Percentiles rank a stretch among this genome's conserved stretches.
Conservation (phyloP, 2,329 filamentous ascomycete species). For the Epicoccum sorghinum region DNA sequence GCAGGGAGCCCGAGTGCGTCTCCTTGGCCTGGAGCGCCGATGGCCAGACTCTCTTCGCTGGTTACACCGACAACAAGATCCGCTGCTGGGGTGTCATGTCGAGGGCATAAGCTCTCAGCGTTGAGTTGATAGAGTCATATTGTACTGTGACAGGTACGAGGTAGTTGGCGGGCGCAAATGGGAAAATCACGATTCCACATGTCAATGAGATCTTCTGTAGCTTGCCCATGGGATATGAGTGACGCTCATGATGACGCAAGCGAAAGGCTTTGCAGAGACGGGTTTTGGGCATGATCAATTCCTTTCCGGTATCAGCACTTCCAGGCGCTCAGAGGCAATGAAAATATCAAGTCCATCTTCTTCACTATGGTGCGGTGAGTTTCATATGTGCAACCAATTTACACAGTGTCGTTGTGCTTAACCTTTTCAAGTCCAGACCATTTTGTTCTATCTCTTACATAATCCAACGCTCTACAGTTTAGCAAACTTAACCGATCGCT, state of each 20-base stretch:
- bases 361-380: slow-evolving; percentile 1
- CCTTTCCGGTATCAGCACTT: slow-evolving; percentile 50
- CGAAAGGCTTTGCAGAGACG: slow-evolving; percentile 25
- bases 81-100: slow-evolving; percentile 52
- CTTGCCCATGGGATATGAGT: slow-evolving; percentile 47
- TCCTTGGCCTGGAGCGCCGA: slow-evolving; percentile 97
- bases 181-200: slow-evolving; percentile 48
- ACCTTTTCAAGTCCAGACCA: neutral
- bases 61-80: slow-evolving; percentile 96
- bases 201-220: slow-evolving; percentile 39
- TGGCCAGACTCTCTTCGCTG: slow-evolving; percentile 98
- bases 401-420: neutral
- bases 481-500: slow-evolving; percentile 79
- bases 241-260: slow-evolving; percentile 35
- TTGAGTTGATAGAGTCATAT: slow-evolving; percentile 20
- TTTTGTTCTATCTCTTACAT: no score
- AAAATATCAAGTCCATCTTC: slow-evolving; percentile 49
- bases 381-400: neutral
- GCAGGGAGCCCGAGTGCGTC: slow-evolving; percentile 97
- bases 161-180: slow-evolving; percentile 36
- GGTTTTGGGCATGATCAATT: slow-evolving; percentile 44
- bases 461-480: slow-evolving; percentile 66
- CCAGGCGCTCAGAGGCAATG: slow-evolving; percentile 52
- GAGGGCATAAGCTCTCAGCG: slow-evolving; percentile 42
- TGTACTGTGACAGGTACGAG: slow-evolving; percentile 28